Evolutionary conservation across 2,329 filamentous ascomycete genomes (phyloP).

Genomic region (Pseudogymnoascus destructans): DNA sequence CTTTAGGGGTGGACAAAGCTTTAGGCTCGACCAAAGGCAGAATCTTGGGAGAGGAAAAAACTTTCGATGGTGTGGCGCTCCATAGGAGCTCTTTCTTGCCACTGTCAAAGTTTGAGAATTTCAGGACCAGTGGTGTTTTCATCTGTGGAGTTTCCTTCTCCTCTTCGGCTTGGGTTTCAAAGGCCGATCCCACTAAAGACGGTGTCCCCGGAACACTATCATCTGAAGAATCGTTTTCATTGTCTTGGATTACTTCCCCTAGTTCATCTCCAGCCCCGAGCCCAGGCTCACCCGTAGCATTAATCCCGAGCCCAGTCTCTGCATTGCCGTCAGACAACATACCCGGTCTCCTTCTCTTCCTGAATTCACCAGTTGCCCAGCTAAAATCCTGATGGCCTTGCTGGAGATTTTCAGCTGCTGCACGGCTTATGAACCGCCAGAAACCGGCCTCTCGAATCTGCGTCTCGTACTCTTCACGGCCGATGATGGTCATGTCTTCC

Average conservation of each 20-base stretch:
- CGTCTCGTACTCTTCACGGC: conserved; percentile 20
- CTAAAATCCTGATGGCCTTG: conserved; percentile 8
- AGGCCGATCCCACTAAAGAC: neutral
- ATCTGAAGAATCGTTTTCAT: neutral
- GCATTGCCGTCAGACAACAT: neutral
- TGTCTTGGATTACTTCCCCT: neutral
- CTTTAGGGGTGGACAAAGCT: neutral
- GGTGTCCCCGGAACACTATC: neutral
- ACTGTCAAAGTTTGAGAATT: neutral
- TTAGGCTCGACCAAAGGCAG: neutral
- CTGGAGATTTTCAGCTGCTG: neutral
- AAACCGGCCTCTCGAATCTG: conserved; percentile 22
- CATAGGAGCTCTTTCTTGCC: neutral
- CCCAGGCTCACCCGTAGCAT: neutral
- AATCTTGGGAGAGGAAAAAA: neutral
- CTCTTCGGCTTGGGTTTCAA: conserved; percentile 1
- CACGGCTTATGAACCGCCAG: conserved; percentile 24
- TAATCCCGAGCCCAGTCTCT: neutral
- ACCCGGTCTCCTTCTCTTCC: neutral
- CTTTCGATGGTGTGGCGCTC: neutral
- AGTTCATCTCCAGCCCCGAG: neutral
- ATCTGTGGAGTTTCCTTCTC: neutral
- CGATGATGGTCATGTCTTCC: conserved; percentile 21
- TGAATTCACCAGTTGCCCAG: conserved; percentile 9
- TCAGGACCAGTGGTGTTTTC: neutral